These are phyloP conservation scores for Teratosphaeria zuluensis DNA, from an alignment of 2,329 filamentous ascomycete genomes.

Conservation along the genomic window DNA sequence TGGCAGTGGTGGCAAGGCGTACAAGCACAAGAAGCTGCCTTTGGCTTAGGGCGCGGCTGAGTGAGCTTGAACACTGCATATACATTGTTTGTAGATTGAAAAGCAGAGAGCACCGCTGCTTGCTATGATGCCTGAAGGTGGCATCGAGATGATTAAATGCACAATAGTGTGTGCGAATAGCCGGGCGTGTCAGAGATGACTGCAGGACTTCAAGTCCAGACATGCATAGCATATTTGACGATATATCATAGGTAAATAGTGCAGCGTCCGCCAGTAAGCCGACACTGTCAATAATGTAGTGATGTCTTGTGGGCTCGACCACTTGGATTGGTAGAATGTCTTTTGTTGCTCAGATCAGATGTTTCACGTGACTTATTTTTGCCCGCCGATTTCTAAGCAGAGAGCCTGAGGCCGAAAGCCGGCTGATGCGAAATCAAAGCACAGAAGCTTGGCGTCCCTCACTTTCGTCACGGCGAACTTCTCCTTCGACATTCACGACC, in stretches of 20 bases:
- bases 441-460: neutral
- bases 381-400: neutral
- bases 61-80: neutral
- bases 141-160: no score
- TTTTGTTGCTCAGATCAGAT: neutral
- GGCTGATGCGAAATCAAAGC: neutral
- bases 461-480: slow-evolving; percentile 9
- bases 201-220: no score
- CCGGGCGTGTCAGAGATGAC: no score
- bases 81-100: no score
- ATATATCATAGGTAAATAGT: no score
- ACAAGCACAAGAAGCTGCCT: slow-evolving; percentile 46
- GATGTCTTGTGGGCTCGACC: no score
- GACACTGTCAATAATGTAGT: no score
- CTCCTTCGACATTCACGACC: slow-evolving; percentile 9
- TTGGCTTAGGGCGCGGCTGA: slow-evolving; percentile 3
- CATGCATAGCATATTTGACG: no score
- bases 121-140: no score
- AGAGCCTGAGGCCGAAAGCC: neutral
- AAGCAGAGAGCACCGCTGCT: no score
- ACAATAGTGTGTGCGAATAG: no score
- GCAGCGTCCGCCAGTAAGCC: no score
- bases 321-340: neutral
- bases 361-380: neutral
- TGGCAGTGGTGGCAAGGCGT: slow-evolving; percentile 39